Percentiles rank a stretch among this genome's conserved stretches.
Evolutionary conservation across 768 basidiomycete species (phyloP).

Genomic region (Rhizopogon salebrosus): DNA sequence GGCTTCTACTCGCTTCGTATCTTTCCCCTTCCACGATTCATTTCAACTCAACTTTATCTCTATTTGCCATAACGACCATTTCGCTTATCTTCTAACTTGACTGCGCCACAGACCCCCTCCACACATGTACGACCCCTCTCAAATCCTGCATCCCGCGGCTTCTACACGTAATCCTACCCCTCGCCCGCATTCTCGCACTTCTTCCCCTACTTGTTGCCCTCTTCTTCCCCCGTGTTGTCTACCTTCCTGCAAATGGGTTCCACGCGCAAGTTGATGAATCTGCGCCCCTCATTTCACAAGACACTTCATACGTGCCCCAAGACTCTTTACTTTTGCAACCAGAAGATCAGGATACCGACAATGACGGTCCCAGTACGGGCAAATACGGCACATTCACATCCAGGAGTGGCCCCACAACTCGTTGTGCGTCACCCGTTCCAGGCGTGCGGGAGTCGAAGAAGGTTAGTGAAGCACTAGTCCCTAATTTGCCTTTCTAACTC

Average conservation of each 20-base stretch:
- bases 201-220: conserved; percentile 57
- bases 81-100: not conserved
- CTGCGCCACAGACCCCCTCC: conserved; percentile 8
- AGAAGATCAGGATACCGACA: conserved; percentile 20
- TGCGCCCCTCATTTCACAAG: conserved; percentile 23
- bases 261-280: conserved; percentile 15
- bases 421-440: conserved; percentile 41
- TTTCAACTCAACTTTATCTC: not conserved
- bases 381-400: conserved; percentile 62
- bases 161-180: conserved; percentile 51
- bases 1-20: conserved; percentile 14
- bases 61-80: not conserved
- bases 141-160: conserved; percentile 29
- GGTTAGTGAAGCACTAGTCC: not conserved
- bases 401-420: conserved; percentile 40
- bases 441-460: conserved; percentile 1
- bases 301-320: not conserved
- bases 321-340: conserved; percentile 55
- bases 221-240: conserved; percentile 58
- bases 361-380: conserved; percentile 34
- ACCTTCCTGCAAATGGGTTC: conserved; percentile 34
- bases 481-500: too few species aligned
- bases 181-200: conserved; percentile 62
- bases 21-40: too few species aligned
- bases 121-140: conserved; percentile 18